A percentile compares a stretch with the other conserved stretches of the same genome.
These are phyloP conservation scores for Rhododendron griersonianum DNA, from an alignment of 148 eudicot species.

Conservation along the genomic window DNA sequence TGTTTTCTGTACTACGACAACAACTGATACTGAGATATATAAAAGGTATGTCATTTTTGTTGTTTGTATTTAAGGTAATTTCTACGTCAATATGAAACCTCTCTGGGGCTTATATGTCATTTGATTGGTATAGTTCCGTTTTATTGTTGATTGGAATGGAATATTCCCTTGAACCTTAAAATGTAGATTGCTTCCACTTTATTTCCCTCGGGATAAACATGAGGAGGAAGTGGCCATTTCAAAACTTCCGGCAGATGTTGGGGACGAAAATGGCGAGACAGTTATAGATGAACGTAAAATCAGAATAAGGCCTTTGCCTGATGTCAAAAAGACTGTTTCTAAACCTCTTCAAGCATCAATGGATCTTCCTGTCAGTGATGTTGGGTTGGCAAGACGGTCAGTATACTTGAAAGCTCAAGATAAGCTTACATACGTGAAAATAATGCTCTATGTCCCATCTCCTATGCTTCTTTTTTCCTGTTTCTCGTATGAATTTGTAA, in stretches of 20 bases:
- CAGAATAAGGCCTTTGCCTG: slow-evolving; percentile 83
- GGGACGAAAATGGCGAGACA: slow-evolving; percentile 99
- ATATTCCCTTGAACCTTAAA: not conserved
- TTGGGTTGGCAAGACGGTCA: slow-evolving; percentile 68
- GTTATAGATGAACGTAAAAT: slow-evolving; percentile 93
- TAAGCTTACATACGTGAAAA: not conserved
- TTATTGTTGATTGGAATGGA: not conserved
- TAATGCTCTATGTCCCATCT: not conserved
- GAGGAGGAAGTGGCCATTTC: slow-evolving; percentile 86
- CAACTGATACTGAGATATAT: slow-evolving; percentile 87
- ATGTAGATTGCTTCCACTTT: slow-evolving; percentile 89
- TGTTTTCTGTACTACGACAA: slow-evolving; percentile 77
- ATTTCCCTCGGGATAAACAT: slow-evolving; percentile 94
- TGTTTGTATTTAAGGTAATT: not conserved
- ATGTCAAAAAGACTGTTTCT: slow-evolving; percentile 55
- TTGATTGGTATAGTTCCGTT: not conserved
- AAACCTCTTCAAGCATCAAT: slow-evolving; percentile 48
- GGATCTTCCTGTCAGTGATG: slow-evolving; percentile 63
- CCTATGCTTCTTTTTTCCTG: not conserved
- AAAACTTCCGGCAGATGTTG: slow-evolving; percentile 99
- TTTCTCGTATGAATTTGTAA: not conserved
- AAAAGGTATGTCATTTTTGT: slow-evolving; percentile 53
- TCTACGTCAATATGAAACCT: not conserved
- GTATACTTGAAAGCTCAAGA: slow-evolving; percentile 17
- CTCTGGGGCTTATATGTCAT: not conserved